These are phyloP conservation scores for Fusarium brachygibbosum DNA, from an alignment of 2,329 filamentous ascomycete genomes.

Conservation along the genomic window DNA sequence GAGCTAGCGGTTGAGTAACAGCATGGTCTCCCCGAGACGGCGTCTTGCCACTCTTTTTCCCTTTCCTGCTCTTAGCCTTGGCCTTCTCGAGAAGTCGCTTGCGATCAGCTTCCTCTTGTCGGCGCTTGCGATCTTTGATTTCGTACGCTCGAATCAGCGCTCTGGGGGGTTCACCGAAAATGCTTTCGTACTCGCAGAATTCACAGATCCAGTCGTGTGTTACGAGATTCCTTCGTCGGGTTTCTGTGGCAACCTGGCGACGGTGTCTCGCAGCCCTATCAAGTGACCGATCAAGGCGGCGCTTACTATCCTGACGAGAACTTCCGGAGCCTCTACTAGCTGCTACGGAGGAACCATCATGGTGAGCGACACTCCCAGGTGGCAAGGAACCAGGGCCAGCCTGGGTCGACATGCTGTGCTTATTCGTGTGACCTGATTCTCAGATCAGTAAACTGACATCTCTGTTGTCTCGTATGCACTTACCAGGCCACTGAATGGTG, in stretches of 20 bases:
- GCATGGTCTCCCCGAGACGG: slow-evolving; percentile 47
- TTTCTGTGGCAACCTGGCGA: slow-evolving; percentile 80
- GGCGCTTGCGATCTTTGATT: slow-evolving; percentile 88
- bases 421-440: slow-evolving; percentile 45
- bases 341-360: slow-evolving; percentile 56
- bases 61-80: slow-evolving; percentile 92
- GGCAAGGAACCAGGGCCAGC: slow-evolving; percentile 22
- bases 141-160: slow-evolving; percentile 93
- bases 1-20: slow-evolving; percentile 41
- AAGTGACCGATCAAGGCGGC: slow-evolving; percentile 78
- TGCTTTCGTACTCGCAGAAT: slow-evolving; percentile 97
- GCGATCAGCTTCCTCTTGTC: slow-evolving; percentile 88
- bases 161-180: slow-evolving; percentile 88
- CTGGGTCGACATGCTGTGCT: slow-evolving; percentile 43
- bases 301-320: slow-evolving; percentile 70
- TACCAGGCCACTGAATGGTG: slow-evolving; percentile 80
- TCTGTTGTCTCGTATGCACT: slow-evolving; percentile 25
- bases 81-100: slow-evolving; percentile 89
- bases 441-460: slow-evolving; percentile 12
- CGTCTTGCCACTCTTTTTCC: slow-evolving; percentile 79
- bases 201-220: slow-evolving; percentile 96
- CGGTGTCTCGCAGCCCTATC: slow-evolving; percentile 81
- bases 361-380: slow-evolving; percentile 29
- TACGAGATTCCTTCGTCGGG: slow-evolving; percentile 80
- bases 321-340: slow-evolving; percentile 49